Evolutionary conservation across 768 basidiomycete species (phyloP), one percentile per base, ranked within the genome.

Genomic region (Mrakia gelida): DNA sequence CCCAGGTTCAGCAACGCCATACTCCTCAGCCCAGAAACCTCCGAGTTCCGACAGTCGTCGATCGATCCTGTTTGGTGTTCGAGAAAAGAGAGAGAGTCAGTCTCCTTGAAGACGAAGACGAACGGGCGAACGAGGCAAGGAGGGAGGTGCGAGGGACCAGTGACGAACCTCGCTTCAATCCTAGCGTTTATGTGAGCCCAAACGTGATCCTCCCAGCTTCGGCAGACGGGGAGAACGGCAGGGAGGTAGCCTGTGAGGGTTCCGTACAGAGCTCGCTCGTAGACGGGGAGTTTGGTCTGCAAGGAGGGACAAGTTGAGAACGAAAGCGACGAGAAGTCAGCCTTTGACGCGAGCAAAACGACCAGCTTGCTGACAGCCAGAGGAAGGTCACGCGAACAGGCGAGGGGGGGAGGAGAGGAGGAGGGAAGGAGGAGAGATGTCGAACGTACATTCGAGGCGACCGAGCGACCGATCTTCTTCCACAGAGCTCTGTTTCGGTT

Each of bases 201-300:
- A 0, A 98, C 86, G 82, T 95, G 91, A 82, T 99, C 97, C 82
- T 95, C 92, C 95, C 96, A 98, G 30, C 92, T 91, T 49, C 90
- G 85, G 82, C 93, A 95, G 4, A 91, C 89, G 0, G 90, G 87
- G 80, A 91, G 90, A 2, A 86, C 83, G 88, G 90, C 67, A 87
- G 88, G 18, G 87, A 91, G 45, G 90, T 95, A 38, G 87, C 86
- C 86, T 8, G 85, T 90, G 11, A 99, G 88, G 0, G 94, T 90
- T 0, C 95, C 95, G 81, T 94, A 95, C 0, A 98, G 86, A 0
- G 90, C 88, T n/a, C 94, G 91, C 83, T 98, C 94, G 56, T 90
- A 86, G 21, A 89, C 86, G 0, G 91, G 86, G 3, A 95, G 85
- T 11, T 86, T 85, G 28, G 88, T 85, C 92, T 88, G 80, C 23